Base-by-base conservation (phyloP, 129 eudicot species). In the Oenanthe sinensis region DNA sequence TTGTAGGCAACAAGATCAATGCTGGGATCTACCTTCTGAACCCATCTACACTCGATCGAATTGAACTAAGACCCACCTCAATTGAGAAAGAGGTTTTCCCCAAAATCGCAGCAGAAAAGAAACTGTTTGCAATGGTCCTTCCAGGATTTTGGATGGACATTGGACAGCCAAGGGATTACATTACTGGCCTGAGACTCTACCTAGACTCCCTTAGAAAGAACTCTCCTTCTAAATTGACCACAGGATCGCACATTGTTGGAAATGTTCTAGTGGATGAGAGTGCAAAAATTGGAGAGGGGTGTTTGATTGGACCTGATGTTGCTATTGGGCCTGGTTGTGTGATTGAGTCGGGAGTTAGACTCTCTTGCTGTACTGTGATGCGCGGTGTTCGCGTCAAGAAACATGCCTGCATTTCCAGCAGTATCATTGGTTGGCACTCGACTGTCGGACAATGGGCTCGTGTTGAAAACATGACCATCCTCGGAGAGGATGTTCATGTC, bases 131-230 rank as follows among this genome's bases (percentile, higher is more conserved):
- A 7, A 93, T 93, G 98, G 98, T 93, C 42, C 86, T 93, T 42
- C 98, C 98, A 20, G 96, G 98, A 39, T 93, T 93, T 65, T 93
- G 98, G 98, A 93, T 93, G 98, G 98, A 93, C 85, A 90, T 93
- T 49, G 98, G 98, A 43, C 98, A 93, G 80, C 98, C 98, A 22
- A 87, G 82, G 75, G 98, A 93, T 79, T 93, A 93, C 89, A 93
- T 93, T 48, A 86, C 96, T 0, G 98, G 98, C 43, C 82, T 93
- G 48, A 78, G 96, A 74, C 96, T 93, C 45, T 93, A 93, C 83
- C 82, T 93, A 0, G 98, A 87, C 79, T 93, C 98, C 28, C 81
- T 93, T 76, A 90, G 92, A 48, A 93, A 89, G 88, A 87, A 83
- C n/a, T 45, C 77, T 74, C 50, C 77, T 3, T 24, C 58, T 74